phyloP scores from a whole-genome alignment of 305 asterid species.

The Caryopteris hybrid region DNA sequence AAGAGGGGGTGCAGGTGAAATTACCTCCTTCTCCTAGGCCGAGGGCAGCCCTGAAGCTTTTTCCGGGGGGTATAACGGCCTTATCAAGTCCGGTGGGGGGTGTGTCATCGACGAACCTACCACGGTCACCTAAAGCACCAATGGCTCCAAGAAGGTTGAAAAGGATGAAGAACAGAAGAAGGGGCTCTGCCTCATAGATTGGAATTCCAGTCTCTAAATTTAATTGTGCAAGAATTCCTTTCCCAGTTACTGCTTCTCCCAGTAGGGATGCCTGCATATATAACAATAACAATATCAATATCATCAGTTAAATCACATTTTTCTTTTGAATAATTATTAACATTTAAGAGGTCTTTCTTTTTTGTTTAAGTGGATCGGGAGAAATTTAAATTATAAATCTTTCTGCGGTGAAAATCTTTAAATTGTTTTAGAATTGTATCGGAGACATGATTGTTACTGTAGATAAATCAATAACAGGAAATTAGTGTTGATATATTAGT shows the following conservation, averaged over 20 bases:
- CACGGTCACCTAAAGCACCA: constrained; percentile 92
- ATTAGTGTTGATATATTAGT: too few relatives aligned
- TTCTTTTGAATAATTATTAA: too few relatives aligned
- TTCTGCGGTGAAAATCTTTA: too few relatives aligned
- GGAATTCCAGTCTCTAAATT: constrained; percentile 88
- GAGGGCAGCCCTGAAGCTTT: constrained; percentile 49
- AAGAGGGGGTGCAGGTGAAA: background rate
- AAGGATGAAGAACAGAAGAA: constrained; percentile 59
- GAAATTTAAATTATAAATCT: too few relatives aligned
- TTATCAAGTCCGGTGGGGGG: constrained; percentile 51
- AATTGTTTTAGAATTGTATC: too few relatives aligned
- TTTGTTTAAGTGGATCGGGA: too few relatives aligned
- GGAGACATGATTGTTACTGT: too few relatives aligned
- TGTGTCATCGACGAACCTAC: constrained; percentile 62
- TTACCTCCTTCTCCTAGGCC: constrained; percentile 63
- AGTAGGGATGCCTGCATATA: constrained; percentile 66
- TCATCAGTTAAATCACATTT: too few relatives aligned
- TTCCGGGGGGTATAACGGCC: constrained; percentile 77
- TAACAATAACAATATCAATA: background rate
- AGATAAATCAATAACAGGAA: too few relatives aligned
- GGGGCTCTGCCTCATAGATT: constrained; percentile 60
- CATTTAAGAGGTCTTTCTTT: too few relatives aligned
- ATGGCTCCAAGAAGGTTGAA: constrained; percentile 86
- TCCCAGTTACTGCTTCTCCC: constrained; percentile 90
- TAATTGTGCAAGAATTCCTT: constrained; percentile 69